These are phyloP conservation scores for Sporisorium sorghi DNA, from an alignment of 1,284 basidiomycete genomes.

Conservation along the genomic window DNA sequence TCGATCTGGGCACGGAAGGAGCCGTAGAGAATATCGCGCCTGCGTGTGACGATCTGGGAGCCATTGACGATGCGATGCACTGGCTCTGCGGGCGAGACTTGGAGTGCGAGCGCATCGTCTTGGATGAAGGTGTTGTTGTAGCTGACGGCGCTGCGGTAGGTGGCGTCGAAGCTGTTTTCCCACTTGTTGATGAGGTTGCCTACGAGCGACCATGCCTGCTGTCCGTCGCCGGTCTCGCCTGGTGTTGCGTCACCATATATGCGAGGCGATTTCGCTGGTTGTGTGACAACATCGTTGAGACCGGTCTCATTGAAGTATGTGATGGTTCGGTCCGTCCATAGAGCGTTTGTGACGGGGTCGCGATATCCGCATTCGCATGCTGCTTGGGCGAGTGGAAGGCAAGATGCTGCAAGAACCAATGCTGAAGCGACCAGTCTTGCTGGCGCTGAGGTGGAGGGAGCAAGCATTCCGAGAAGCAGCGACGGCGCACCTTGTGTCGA, in stretches of 20 bases:
- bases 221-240: conserved; percentile 52
- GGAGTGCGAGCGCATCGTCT: conserved; percentile 46
- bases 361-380: conserved; percentile 61
- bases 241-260: conserved; percentile 42
- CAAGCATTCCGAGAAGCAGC: conserved; percentile 18
- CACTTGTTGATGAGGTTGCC: conserved; percentile 57
- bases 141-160: conserved; percentile 51
- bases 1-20: conserved; percentile 57
- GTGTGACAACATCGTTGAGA: conserved; percentile 44
- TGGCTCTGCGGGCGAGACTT: conserved; percentile 48
- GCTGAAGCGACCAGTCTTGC: conserved; percentile 29
- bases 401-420: conserved; percentile 23
- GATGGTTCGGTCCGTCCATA: conserved; percentile 63
- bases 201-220: conserved; percentile 53
- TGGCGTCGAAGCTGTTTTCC: conserved; percentile 56
- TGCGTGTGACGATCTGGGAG: conserved; percentile 53
- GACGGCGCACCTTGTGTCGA: background rate
- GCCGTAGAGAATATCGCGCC: conserved; percentile 62
- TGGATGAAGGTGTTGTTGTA: conserved; percentile 58
- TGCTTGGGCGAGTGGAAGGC: conserved; percentile 20
- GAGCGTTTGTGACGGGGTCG: conserved; percentile 53
- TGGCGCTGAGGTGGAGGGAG: conserved; percentile 6
- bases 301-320: conserved; percentile 64
- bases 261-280: conserved; percentile 42
- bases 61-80: conserved; percentile 55